Evolutionary conservation across 805 yeast species (phyloP), one percentile per base, ranked within the genome.

Genomic region (Candida tammaniensis): DNA sequence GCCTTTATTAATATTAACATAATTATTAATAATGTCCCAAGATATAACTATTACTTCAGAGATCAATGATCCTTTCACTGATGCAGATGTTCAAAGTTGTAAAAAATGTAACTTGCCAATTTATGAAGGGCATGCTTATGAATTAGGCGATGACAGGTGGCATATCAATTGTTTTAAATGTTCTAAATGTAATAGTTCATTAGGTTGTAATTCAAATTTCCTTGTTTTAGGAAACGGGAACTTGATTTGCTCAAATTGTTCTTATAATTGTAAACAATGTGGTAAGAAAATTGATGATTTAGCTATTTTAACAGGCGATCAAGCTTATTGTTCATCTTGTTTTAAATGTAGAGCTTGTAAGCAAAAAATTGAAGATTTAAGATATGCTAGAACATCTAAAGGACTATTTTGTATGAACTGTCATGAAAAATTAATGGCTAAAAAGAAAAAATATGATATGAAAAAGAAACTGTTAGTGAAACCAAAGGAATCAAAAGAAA

Each of bases 111-210:
- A 49, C 38, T 44, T 44, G 13, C 56, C 82, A 17, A 85, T 91
- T 31, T 74, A 75, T 13, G 95, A 86, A 50, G 96, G 96, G 20
- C 94, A 89, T 45, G 98, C 98, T 3, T 93, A 87, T 55, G 98
- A 91, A 55, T 68, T 91, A 31, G 96, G 96, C 16, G 94, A 84
- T 31, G 91, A 87, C 54, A 77, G 96, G 44, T 93, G 98, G 98
- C 98, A 93, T 57, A 83, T 87, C 37, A 75, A 83, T 43, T 93
- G 98, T 61, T 93, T 93, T 61, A 72, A 79, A 30, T 93, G 98
- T 60, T 83, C 94, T 35, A 82, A 82, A 47, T 93, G 98, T 59
- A 68, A 74, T 23, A 73, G 77, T 47, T 74, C 80, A 23, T 64
- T 93, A 36, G 95, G 95, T 17, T 85, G 94, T 43, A 83, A 87